Evolutionary conservation across 148 eudicot genomes (phyloP).

Genomic region (Amaranthus cruentus): DNA sequence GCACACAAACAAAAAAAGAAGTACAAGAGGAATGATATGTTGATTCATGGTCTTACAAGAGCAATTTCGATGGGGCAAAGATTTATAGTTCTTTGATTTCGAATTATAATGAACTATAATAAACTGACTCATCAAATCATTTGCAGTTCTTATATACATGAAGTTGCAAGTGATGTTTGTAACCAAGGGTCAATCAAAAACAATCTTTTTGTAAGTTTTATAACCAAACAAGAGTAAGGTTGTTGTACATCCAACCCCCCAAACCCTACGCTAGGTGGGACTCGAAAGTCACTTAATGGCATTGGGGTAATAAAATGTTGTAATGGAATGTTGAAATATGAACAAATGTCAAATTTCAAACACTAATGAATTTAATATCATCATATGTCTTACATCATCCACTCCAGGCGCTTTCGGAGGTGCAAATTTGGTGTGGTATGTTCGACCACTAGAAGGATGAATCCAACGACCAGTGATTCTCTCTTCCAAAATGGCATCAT

Average conservation of each 20-base stretch:
- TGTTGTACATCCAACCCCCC: no score
- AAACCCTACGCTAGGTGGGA: neutral
- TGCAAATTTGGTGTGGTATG: constrained; percentile 90
- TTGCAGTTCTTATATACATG: neutral
- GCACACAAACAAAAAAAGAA: neutral
- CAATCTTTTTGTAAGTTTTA: neutral
- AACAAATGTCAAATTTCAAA: neutral
- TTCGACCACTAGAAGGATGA: constrained; percentile 87
- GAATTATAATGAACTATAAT: neutral
- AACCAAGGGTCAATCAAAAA: neutral
- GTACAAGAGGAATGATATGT: neutral
- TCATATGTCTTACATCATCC: constrained; percentile 67
- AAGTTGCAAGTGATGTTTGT: no score
- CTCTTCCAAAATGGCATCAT: constrained; percentile 89
- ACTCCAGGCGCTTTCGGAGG: constrained; percentile 82
- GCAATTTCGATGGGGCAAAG: neutral
- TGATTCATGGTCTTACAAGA: neutral
- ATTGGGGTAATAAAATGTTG: neutral
- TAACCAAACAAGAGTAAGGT: neutral
- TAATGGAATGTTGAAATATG: neutral
- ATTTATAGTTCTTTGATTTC: no score
- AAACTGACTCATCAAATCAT: neutral
- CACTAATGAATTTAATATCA: neutral
- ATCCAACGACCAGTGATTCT: constrained; percentile 97
- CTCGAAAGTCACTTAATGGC: neutral